Base-by-base conservation (phyloP, 2,329 filamentous ascomycete genomes). In the Pseudofabraea citricarpa region DNA sequence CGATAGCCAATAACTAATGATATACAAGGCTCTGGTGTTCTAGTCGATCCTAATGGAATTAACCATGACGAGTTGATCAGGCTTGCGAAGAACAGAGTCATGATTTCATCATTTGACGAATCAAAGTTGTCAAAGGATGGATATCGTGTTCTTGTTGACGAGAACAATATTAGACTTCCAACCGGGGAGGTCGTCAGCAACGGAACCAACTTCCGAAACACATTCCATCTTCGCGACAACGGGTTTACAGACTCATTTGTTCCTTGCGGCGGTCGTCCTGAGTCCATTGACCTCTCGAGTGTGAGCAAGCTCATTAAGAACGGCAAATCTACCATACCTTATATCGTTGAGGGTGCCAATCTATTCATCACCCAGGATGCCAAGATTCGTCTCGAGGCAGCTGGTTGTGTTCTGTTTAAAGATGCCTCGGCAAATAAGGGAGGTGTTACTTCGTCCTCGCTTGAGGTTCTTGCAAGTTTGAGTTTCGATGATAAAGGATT, bases 361-460 rank as follows among this genome's bases (percentile, higher is more conserved):
- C 75, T 98, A 43, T 98, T 98, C 78, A 94, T 98, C 69, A 96
- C 93, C 1, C 93, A 98, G 67, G 93, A 98, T 59, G 91, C 91
- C 57, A 97, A 97, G 73, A 77, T 97, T 43, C 87, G 90, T 19
- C 81, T 98, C 12, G 93, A 98, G 70, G 85, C 89, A 56, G 90
- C 91, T n/a, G 93, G 93, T 47, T 94, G 89, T 61, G 81, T 97
- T 57, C 69, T 98, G 31, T 96, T 90, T 83, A 98, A 98, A 72
- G 93, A 98, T 65, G 93, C 93, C 5, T 95, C 89, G 27, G 90
- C 91, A 44, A 98, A 98, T 79, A 98, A 98, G 75, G 93, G 93
- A 53, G 93, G 93, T 64, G 93, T 98, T 36, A 98, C 93, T 1
- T 96, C 90, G 1, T 97, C 93, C 0, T 97, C 93, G 1, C 82